Conservation (phyloP, 495 filamentous ascomycete genomes). For the Lindgomyces ingoldianus region DNA sequence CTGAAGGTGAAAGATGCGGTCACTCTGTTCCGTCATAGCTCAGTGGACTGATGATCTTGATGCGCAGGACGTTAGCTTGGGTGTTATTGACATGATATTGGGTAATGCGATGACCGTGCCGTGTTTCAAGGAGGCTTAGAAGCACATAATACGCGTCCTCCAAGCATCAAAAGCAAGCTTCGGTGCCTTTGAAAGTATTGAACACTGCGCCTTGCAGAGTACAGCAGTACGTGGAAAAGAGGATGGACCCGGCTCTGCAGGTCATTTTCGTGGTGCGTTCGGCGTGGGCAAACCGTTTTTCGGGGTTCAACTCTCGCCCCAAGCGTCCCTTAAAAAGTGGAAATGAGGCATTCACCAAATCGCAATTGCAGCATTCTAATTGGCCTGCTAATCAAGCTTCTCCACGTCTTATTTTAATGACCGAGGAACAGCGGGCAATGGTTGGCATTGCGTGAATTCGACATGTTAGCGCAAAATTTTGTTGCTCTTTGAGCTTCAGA, state of each 20-base stretch:
- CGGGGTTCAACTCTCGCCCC: neutral
- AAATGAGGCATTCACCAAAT: conserved; percentile 15
- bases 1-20: too few species aligned
- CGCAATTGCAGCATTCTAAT: neutral
- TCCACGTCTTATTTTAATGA: conserved; percentile 21
- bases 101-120: too few species aligned
- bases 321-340: conserved; percentile 16
- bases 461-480: neutral
- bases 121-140: too few species aligned
- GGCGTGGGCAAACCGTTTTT: conserved; percentile 4
- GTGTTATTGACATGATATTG: too few species aligned
- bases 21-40: too few species aligned
- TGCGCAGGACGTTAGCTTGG: too few species aligned
- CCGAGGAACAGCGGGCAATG: neutral
- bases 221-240: neutral
- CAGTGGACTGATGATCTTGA: too few species aligned
- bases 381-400: conserved; percentile 29
- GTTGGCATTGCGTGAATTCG: neutral
- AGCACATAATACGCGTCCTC: too few species aligned
- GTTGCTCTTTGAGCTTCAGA: neutral
- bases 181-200: too few species aligned
- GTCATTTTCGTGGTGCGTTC: neutral
- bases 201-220: neutral
- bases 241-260: neutral
- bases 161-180: too few species aligned